Conservation (phyloP, 1,139 yeast genomes). For the Zygoascus sp. region DNA sequence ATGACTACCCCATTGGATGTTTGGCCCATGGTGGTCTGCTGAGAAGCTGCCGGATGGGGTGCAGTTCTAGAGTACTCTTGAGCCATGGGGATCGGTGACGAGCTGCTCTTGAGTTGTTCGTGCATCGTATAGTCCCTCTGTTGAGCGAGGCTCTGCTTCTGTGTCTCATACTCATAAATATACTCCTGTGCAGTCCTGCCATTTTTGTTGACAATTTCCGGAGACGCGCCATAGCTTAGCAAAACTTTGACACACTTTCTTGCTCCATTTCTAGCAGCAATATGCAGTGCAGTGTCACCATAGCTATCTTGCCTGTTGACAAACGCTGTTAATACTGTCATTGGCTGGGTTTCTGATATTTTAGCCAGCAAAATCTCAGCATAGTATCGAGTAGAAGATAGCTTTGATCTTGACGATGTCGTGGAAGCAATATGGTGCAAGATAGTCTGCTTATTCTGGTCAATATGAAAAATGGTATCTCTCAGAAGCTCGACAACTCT, state of each 20-base stretch:
- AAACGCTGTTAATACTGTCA: constrained; percentile 48
- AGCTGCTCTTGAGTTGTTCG: constrained; percentile 23
- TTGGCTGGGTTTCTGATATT: constrained; percentile 55
- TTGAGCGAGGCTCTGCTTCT: constrained; percentile 18
- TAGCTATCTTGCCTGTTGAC: constrained; percentile 73
- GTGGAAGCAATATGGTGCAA: constrained; percentile 76
- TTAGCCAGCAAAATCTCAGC: constrained; percentile 72
- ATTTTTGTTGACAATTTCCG: constrained; percentile 65
- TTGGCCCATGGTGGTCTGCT: background rate
- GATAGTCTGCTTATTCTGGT: constrained; percentile 61
- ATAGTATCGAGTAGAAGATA: constrained; percentile 76
- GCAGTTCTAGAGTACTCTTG: background rate
- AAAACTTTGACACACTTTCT: constrained; percentile 70
- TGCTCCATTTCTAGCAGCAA: constrained; percentile 72
- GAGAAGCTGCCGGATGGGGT: background rate
- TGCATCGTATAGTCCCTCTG: constrained; percentile 15
- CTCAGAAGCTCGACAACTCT: constrained; percentile 65
- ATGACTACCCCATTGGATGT: background rate
- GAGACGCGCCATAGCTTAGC: constrained; percentile 65
- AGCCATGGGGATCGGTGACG: constrained; percentile 25
- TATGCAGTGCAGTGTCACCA: constrained; percentile 86
- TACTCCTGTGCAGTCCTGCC: constrained; percentile 75
- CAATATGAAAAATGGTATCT: constrained; percentile 60
- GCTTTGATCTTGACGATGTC: constrained; percentile 54
- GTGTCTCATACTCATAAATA: constrained; percentile 44